These are phyloP conservation scores for Phymatotrichopsis omnivora DNA, from an alignment of 2,329 filamentous ascomycete genomes.

Conservation along the genomic window DNA sequence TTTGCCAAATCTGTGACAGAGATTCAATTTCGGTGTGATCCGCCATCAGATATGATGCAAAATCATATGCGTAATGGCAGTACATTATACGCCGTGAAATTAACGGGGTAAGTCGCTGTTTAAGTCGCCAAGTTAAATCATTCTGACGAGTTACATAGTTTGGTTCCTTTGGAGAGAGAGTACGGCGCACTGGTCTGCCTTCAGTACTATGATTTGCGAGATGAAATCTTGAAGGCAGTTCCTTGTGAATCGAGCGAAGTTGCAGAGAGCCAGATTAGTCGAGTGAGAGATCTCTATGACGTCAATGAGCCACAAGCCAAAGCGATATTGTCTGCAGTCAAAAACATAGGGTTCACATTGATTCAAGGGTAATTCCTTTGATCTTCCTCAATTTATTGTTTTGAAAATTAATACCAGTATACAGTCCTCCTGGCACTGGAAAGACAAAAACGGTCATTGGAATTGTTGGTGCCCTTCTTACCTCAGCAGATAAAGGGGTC, in stretches of 20 bases:
- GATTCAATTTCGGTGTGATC: constrained; percentile 58
- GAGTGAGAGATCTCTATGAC: constrained; percentile 63
- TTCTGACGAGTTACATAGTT: constrained; percentile 48
- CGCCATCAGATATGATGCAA: constrained; percentile 47
- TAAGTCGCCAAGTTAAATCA: too few species aligned
- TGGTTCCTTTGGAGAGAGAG: constrained; percentile 90
- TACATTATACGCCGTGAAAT: constrained; percentile 64
- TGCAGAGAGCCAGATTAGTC: constrained; percentile 58
- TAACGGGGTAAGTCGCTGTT: constrained; percentile 44
- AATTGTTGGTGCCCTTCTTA: constrained; percentile 81
- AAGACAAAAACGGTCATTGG: constrained; percentile 98
- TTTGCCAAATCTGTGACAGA: constrained; percentile 58
- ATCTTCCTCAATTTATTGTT: constrained; percentile 10
- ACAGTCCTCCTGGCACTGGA: constrained; percentile 80
- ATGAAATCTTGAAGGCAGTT: constrained; percentile 79
- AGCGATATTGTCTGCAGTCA: constrained; percentile 80
- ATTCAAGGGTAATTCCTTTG: constrained; percentile 62
- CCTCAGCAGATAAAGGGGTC: constrained; percentile 35
- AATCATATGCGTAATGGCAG: constrained; percentile 37
- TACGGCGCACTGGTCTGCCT: constrained; percentile 84
- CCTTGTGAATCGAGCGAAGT: constrained; percentile 83
- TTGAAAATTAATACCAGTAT: constrained; percentile 35
- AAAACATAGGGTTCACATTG: constrained; percentile 94
- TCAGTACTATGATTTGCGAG: constrained; percentile 91
- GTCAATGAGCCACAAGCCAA: constrained; percentile 84